These are phyloP conservation scores for Solanum tacnaense DNA, from an alignment of 257 asterid genomes.

Conservation along the genomic window DNA sequence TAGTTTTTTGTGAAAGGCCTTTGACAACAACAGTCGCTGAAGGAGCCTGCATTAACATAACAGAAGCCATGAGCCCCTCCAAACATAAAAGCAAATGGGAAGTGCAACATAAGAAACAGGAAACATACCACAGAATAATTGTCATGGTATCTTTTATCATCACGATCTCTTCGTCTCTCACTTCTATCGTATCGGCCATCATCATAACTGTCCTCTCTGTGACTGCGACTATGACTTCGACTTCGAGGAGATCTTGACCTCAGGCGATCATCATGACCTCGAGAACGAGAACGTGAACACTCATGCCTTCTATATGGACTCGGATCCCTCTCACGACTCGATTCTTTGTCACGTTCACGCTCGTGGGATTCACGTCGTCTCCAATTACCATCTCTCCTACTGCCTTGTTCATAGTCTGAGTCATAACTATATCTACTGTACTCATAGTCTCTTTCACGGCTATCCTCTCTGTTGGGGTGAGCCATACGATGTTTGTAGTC, in stretches of 20 bases:
- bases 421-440: conserved; percentile 75
- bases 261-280: conserved; percentile 60
- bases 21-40: conserved; percentile 94
- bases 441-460: conserved; percentile 78
- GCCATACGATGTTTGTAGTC: conserved; percentile 62
- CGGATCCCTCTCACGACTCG: conserved; percentile 75
- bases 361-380: conserved; percentile 79
- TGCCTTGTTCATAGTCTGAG: conserved; percentile 82
- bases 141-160: conserved; percentile 58
- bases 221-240: conserved; percentile 71
- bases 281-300: conserved; percentile 67
- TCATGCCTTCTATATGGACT: conserved; percentile 60
- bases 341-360: conserved; percentile 70
- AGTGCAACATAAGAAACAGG: neutral
- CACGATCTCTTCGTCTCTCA: conserved; percentile 76
- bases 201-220: conserved; percentile 82
- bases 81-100: neutral
- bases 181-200: conserved; percentile 60
- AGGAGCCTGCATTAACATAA: conserved; percentile 54
- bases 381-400: conserved; percentile 75
- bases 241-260: conserved; percentile 91
- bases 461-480: conserved; percentile 61
- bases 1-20: conserved; percentile 92
- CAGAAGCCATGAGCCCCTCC: neutral
- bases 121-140: conserved; percentile 55